Conservation (phyloP, 2,329 filamentous ascomycete species). For the Podosphaera xanthii region DNA sequence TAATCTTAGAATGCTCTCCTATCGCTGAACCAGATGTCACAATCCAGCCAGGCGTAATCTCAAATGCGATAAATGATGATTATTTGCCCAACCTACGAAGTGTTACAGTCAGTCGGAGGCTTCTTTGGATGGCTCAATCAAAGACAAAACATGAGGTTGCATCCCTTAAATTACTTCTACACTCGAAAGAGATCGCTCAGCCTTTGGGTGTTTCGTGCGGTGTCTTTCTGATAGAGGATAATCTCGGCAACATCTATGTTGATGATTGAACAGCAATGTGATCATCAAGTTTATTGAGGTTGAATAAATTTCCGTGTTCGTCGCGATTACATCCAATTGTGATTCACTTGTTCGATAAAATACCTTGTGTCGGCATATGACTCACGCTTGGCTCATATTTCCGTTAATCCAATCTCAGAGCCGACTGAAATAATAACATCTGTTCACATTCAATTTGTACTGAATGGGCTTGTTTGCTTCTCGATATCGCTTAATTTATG, state of each 20-base stretch:
- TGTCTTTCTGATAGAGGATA: conserved; percentile 4
- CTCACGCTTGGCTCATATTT: too few relatives aligned
- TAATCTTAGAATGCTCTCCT: conserved; percentile 16
- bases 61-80: conserved; percentile 12
- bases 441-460: too few relatives aligned
- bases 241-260: not conserved
- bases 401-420: too few relatives aligned
- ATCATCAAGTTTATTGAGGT: too few relatives aligned
- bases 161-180: conserved; percentile 13
- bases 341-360: too few relatives aligned
- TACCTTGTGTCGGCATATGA: too few relatives aligned
- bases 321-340: too few relatives aligned
- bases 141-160: conserved; percentile 7
- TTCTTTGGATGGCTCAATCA: conserved; percentile 14
- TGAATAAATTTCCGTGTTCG: too few relatives aligned
- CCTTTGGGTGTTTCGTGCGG: conserved; percentile 10
- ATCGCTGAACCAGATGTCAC: conserved; percentile 11
- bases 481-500: too few relatives aligned
- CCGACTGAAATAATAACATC: too few relatives aligned
- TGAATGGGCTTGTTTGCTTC: too few relatives aligned
- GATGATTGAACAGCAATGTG: not conserved
- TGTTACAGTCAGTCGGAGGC: conserved; percentile 13
- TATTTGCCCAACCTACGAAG: conserved; percentile 12
- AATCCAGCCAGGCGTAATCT: conserved; percentile 9
- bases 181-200: conserved; percentile 12